phyloP scores from a whole-genome alignment of 179 eudicot genomes.

The Gypsophila paniculata region DNA sequence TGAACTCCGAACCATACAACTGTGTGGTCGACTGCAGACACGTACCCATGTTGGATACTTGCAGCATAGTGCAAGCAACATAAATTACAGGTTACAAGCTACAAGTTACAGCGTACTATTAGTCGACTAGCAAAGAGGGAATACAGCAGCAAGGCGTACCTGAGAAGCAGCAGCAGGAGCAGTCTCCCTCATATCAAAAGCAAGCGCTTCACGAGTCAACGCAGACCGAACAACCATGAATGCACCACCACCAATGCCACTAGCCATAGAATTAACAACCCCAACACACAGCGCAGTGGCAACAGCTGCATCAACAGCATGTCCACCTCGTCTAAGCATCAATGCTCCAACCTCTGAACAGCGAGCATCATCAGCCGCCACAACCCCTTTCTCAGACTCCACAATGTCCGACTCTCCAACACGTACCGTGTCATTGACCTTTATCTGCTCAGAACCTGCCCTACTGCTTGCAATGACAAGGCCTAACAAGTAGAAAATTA shows the following conservation, averaged over 20 bases:
- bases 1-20: too few relatives aligned
- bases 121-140: neutral
- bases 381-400: constrained; percentile 64
- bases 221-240: constrained; percentile 84
- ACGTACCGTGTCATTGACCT: constrained; percentile 20
- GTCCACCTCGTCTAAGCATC: constrained; percentile 71
- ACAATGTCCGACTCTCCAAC: constrained; percentile 33
- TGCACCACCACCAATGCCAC: constrained; percentile 94
- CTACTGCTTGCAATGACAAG: constrained; percentile 34
- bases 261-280: constrained; percentile 72
- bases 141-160: constrained; percentile 33
- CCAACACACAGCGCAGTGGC: constrained; percentile 86
- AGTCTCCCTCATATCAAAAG: constrained; percentile 90
- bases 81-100: neutral
- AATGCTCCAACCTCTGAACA: constrained; percentile 85
- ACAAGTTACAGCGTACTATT: neutral
- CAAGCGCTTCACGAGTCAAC: constrained; percentile 41
- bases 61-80: too few relatives aligned
- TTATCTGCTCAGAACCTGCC: constrained; percentile 9
- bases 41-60: too few relatives aligned
- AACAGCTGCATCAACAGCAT: constrained; percentile 91
- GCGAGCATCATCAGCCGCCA: constrained; percentile 92
- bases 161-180: constrained; percentile 87
- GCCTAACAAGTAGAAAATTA: constrained; percentile 17
- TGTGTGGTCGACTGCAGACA: too few relatives aligned